phyloP scores from a whole-genome alignment of 306 rosid genomes.

The Clitoria ternatea region DNA sequence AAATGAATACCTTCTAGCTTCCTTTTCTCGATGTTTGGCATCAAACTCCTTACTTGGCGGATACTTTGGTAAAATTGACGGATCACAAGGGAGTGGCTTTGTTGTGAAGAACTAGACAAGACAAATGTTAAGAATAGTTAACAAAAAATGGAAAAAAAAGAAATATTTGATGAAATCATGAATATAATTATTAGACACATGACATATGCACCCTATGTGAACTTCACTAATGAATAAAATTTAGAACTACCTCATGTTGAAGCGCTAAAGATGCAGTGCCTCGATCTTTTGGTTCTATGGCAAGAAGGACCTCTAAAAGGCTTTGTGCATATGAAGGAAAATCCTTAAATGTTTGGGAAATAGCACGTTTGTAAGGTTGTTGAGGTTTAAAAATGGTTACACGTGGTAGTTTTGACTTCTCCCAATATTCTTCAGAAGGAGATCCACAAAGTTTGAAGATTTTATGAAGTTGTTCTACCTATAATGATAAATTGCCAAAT shows the following conservation, averaged over 20 bases:
- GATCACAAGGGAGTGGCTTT: conserved; percentile 68
- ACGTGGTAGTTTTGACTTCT: conserved; percentile 71
- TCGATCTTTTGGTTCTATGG: conserved; percentile 65
- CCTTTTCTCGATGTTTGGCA: conserved; percentile 67
- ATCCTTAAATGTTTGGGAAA: conserved; percentile 66
- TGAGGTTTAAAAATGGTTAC: conserved; percentile 82
- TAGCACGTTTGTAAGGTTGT: conserved; percentile 64
- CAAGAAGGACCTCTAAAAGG: conserved; percentile 71
- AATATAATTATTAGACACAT: background rate
- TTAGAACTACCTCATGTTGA: conserved; percentile 57
- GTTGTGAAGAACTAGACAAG: conserved; percentile 63
- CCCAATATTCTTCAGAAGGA: conserved; percentile 89
- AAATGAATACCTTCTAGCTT: conserved; percentile 60
- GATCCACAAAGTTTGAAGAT: conserved; percentile 93
- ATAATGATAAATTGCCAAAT: conserved; percentile 11
- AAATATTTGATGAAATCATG: no score
- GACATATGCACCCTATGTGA: background rate
- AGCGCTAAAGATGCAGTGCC: conserved; percentile 81
- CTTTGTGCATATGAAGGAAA: conserved; percentile 57
- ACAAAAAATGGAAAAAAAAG: no score
- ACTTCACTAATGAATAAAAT: background rate
- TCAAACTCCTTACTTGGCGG: conserved; percentile 90
- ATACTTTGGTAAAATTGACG: conserved; percentile 67
- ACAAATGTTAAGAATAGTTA: conserved; percentile 17
- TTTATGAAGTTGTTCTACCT: conserved; percentile 97